Conservation (phyloP, 2,329 filamentous ascomycete genomes). For the Phoma sp. region DNA sequence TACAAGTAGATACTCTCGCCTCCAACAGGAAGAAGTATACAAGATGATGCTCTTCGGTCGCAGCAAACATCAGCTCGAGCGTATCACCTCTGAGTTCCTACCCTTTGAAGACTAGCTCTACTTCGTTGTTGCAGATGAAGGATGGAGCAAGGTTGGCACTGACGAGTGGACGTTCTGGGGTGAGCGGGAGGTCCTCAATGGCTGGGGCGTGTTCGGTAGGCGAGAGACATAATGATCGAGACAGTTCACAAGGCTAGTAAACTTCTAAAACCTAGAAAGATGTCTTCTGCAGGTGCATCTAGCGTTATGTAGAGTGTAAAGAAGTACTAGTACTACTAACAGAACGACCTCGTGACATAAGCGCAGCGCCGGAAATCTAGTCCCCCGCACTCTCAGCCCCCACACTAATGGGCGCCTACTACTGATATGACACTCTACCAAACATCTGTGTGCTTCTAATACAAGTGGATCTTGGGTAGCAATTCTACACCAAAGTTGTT, state of each 20-base stretch:
- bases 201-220: conserved; percentile 63
- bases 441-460: neutral
- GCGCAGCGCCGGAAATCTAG: neutral
- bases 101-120: conserved; percentile 84
- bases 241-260: too few relatives aligned
- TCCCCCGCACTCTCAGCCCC: neutral
- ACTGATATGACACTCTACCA: neutral
- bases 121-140: conserved; percentile 83
- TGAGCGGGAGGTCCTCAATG: conserved; percentile 72
- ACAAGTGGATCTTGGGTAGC: neutral
- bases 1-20: conserved; percentile 17
- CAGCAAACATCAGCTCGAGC: conserved; percentile 77
- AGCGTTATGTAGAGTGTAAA: too few relatives aligned
- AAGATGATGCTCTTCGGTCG: conserved; percentile 94
- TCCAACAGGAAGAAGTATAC: conserved; percentile 81
- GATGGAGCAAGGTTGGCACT: conserved; percentile 75
- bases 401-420: neutral
- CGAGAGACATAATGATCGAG: too few relatives aligned
- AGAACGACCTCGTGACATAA: too few relatives aligned
- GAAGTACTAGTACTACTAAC: too few relatives aligned
- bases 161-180: conserved; percentile 72
- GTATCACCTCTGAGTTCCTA: conserved; percentile 84
- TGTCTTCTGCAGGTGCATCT: too few relatives aligned
- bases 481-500: neutral
- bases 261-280: too few relatives aligned